Evolutionary conservation across 164 flowering plant genomes (phyloP), one percentile per base, ranked within the genome.

Genomic region (Cinnamomum chago): DNA sequence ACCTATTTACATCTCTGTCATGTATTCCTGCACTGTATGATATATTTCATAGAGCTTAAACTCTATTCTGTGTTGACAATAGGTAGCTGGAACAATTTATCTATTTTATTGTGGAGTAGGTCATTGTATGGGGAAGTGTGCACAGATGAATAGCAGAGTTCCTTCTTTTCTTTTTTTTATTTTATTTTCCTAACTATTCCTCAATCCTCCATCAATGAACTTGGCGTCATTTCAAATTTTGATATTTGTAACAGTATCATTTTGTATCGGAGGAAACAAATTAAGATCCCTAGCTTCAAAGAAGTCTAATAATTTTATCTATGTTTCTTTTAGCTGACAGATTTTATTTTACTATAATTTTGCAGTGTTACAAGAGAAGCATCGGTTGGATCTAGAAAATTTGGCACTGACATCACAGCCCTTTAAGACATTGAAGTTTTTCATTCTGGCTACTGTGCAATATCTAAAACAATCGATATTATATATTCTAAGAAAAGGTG

Each of bases 331-430:
- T 40, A 40, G 47, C 47, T 40, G 47, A 40, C 47, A 7, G 47
- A 40, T 40, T 40, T 40, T 7, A 9, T 9, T 40, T 67, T 67
- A 67, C 13, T 67, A 13, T 67, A 27, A 14, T 70, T 71, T 81
- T 81, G 76, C 90, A 94, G 97, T 76, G 62, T 85, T 88, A 62
- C 84, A 72, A 22, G 77, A 80, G 72, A 85, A 76, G 82, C 93
- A 92, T 80, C 86, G 82, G 65, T 78, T 77, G 66, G 96, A 92
- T 68, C 79, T 94, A 25, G 91, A 90, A 77, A 86, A 83, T 78
- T 83, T 94, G 85, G 85, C 92, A 9, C 83, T 92, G 68, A 81
- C 83, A 58, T 70, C 84, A 58, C 89, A 92, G 74, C 97, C 98
- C 9, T 82, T 88, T 62, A 88, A 77, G 76, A 91, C 92, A 72